Percentiles rank a stretch among this genome's conserved stretches.
phyloP scores from a whole-genome alignment of 73 alveolate species.

The Paramecium sexaurelia region DNA sequence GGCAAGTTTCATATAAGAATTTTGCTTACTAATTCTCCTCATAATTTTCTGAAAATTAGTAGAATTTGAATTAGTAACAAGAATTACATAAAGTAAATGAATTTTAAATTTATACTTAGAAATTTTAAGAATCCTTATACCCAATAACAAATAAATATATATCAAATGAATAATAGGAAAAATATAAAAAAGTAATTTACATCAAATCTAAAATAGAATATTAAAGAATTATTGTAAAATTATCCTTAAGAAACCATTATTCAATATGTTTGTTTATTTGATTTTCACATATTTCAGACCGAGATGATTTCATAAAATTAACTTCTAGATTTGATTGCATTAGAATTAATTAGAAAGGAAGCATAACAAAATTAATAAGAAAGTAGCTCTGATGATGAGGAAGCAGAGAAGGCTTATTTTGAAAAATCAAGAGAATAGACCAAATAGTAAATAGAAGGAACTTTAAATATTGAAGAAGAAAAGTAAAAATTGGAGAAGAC shows the following conservation, averaged over 20 bases:
- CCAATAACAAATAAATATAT: background rate
- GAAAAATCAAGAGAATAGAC: background rate
- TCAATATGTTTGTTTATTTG: background rate
- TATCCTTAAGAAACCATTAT: background rate
- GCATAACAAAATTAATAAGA: background rate
- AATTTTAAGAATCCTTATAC: background rate
- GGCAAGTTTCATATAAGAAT: background rate
- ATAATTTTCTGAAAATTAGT: background rate
- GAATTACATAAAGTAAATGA: background rate
- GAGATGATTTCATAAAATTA: conserved; percentile 29
- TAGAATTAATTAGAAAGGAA: conserved; percentile 10
- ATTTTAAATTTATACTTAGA: background rate
- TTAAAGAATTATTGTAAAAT: background rate
- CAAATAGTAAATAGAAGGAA: background rate
- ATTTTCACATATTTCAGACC: background rate
- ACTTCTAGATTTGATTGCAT: background rate
- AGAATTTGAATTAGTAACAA: background rate
- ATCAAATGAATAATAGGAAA: background rate
- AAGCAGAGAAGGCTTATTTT: conserved; percentile 1
- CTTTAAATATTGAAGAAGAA: background rate
- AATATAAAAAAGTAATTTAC: background rate
- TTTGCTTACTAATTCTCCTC: background rate
- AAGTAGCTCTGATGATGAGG: conserved; percentile 27
- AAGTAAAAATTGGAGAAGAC: background rate
- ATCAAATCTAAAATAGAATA: background rate